These are phyloP conservation scores for Talinum fruticosum DNA, from an alignment of 148 eudicot species.

Conservation along the genomic window DNA sequence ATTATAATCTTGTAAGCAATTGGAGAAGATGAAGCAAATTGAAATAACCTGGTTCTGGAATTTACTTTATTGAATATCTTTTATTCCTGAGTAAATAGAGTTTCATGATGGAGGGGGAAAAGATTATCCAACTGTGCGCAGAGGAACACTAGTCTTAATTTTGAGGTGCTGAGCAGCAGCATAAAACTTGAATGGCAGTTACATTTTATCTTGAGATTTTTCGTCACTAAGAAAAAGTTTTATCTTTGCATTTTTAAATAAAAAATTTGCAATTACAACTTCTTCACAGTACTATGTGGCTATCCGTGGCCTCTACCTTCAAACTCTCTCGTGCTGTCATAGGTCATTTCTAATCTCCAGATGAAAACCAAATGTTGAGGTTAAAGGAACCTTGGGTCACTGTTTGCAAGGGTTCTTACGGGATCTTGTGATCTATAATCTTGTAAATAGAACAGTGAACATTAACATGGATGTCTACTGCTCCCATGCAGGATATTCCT, in stretches of 20 bases:
- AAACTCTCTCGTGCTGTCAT: not conserved
- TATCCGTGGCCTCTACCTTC: not conserved
- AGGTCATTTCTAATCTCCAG: not conserved
- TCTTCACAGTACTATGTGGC: not conserved
- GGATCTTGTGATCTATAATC: not conserved
- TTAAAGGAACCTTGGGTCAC: not conserved
- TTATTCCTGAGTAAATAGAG: not conserved
- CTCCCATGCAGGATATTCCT: conserved; percentile 74
- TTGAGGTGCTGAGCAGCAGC: not conserved
- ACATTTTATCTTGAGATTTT: not conserved
- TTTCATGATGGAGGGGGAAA: not conserved
- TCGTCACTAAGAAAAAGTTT: too few relatives aligned
- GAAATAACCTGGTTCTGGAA: not conserved
- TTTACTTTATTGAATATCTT: not conserved
- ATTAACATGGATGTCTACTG: conserved; percentile 3
- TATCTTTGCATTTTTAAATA: too few relatives aligned
- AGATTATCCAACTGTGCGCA: not conserved
- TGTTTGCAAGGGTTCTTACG: not conserved
- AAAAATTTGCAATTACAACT: not conserved
- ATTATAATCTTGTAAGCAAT: not conserved
- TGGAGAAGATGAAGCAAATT: not conserved
- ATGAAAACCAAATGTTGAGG: not conserved
- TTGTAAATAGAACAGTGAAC: too few relatives aligned
- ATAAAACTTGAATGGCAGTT: not conserved
- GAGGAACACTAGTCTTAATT: not conserved